A percentile compares a stretch with the other conserved stretches of the same genome.
These are phyloP conservation scores for Pseudopithomyces chartarum DNA, from an alignment of 2,329 filamentous ascomycete genomes.

Conservation along the genomic window DNA sequence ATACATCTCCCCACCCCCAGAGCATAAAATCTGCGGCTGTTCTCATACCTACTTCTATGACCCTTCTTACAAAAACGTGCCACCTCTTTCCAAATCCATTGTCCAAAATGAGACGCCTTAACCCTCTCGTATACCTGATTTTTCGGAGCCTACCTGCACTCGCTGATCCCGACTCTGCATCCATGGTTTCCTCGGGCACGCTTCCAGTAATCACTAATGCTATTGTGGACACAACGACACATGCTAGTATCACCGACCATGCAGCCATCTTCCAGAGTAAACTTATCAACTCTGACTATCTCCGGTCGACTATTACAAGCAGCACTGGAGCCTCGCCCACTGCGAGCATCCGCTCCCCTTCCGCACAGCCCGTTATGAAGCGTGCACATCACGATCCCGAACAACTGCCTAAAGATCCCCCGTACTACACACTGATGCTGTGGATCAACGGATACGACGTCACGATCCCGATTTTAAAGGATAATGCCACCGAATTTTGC, in stretches of 20 bases:
- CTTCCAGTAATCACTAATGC: conserved; percentile 1
- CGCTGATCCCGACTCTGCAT: not conserved
- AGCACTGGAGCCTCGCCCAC: not conserved
- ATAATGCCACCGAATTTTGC: conserved; percentile 9
- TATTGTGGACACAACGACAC: conserved; percentile 1
- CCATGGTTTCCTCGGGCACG: not conserved
- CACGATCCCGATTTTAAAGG: conserved; percentile 4
- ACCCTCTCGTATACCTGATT: not conserved
- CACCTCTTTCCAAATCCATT: too few species aligned
- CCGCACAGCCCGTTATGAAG: not conserved
- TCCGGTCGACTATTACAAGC: not conserved
- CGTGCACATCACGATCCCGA: not conserved
- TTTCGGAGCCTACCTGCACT: not conserved
- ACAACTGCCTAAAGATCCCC: not conserved
- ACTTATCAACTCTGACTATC: not conserved
- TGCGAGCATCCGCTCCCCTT: not conserved
- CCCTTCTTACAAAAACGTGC: not conserved
- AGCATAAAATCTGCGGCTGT: not conserved
- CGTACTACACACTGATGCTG: conserved; percentile 4
- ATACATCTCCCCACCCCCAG: not conserved
- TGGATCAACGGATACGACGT: conserved; percentile 11
- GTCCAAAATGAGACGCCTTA: not conserved
- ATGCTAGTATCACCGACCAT: not conserved
- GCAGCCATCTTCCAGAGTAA: not conserved
- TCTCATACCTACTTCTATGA: not conserved